Percentiles rank a stretch among this genome's conserved stretches.
Evolutionary conservation across 2,329 filamentous ascomycete genomes (phyloP).

Genomic region (Phoma sp.): DNA sequence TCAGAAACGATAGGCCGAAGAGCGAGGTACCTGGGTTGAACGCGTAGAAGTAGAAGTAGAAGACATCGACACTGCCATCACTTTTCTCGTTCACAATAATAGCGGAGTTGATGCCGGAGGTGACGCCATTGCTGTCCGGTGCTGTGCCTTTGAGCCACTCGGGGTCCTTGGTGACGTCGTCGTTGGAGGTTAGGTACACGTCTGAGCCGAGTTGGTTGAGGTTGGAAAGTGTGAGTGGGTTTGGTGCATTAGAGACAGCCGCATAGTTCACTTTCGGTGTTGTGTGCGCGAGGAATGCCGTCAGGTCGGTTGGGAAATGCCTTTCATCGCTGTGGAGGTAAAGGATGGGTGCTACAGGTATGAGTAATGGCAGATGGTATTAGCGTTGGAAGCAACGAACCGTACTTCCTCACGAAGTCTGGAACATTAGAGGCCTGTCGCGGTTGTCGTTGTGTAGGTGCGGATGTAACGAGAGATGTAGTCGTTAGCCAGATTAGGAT

Average conservation of each 20-base stretch:
- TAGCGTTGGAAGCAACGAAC: conserved; percentile 26
- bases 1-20: conserved; percentile 46
- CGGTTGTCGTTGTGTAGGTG: conserved; percentile 25
- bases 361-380: conserved; percentile 12
- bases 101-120: conserved; percentile 57
- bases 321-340: conserved; percentile 54
- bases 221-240: conserved; percentile 52
- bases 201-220: conserved; percentile 52
- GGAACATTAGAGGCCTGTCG: conserved; percentile 39
- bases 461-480: conserved; percentile 15
- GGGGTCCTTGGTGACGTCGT: conserved; percentile 52
- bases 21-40: conserved; percentile 64
- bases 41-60: conserved; percentile 70
- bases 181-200: conserved; percentile 56
- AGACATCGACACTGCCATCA: conserved; percentile 62
- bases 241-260: conserved; percentile 40
- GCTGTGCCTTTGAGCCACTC: conserved; percentile 59
- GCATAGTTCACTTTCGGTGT: conserved; percentile 49
- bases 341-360: conserved; percentile 51
- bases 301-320: conserved; percentile 55
- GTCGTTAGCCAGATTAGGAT: background rate
- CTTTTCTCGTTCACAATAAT: conserved; percentile 67
- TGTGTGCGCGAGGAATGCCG: conserved; percentile 51
- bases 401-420: conserved; percentile 50
- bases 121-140: conserved; percentile 61